phyloP scores from a whole-genome alignment of 768 basidiomycete genomes.

The Kwoniella pini region DNA sequence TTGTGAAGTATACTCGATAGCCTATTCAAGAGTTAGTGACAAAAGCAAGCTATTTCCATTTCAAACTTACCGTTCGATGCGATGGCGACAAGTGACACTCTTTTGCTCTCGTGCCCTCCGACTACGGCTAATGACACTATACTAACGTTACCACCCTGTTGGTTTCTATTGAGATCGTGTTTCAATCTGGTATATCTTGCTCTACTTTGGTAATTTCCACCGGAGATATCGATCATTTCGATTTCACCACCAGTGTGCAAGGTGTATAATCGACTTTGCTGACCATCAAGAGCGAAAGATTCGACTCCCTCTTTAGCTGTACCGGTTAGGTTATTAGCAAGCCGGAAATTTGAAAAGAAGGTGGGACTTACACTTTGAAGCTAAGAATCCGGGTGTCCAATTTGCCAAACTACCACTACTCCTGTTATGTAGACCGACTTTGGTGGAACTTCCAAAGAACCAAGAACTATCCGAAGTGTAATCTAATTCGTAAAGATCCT shows the following conservation, averaged over 20 bases:
- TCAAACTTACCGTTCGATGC: conserved; percentile 62
- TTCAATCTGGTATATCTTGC: conserved; percentile 26
- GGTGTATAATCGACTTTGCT: conserved; percentile 49
- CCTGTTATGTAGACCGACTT: conserved; percentile 81
- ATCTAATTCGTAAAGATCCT: conserved; percentile 84
- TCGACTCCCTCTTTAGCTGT: conserved; percentile 45
- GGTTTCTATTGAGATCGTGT: conserved; percentile 9
- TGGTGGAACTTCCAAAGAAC: conserved; percentile 69
- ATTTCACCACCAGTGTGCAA: conserved; percentile 48
- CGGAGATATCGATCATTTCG: conserved; percentile 37
- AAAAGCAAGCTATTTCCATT: not conserved
- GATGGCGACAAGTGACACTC: conserved; percentile 74
- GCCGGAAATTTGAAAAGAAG: not conserved
- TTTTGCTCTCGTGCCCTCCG: conserved; percentile 64
- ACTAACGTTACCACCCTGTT: conserved; percentile 40
- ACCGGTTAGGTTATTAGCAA: not conserved
- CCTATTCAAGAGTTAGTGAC: conserved; percentile 10
- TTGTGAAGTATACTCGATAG: conserved; percentile 13
- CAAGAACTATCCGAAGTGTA: conserved; percentile 89
- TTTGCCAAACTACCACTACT: conserved; percentile 77
- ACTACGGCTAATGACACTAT: conserved; percentile 71
- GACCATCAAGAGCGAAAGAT: conserved; percentile 44
- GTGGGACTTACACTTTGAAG: conserved; percentile 62
- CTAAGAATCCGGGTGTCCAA: conserved; percentile 72
- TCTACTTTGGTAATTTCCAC: conserved; percentile 26